A percentile compares a stretch with the other conserved stretches of the same genome.
These are phyloP conservation scores for Marasmius fiardii DNA, from an alignment of 1,284 basidiomycete species.

Conservation along the genomic window DNA sequence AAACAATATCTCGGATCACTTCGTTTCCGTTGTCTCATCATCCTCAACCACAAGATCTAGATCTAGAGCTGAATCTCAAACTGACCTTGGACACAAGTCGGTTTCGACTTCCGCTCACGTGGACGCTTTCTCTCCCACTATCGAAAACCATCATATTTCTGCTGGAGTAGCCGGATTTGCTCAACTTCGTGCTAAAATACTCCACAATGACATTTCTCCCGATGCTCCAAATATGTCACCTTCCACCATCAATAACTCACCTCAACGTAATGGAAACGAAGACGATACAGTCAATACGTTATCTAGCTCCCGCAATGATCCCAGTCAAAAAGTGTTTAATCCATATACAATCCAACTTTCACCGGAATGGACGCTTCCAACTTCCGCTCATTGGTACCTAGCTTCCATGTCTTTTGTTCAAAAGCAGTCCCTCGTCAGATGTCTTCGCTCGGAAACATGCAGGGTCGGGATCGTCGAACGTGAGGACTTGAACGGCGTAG, in stretches of 20 bases:
- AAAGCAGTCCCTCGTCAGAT: conserved; percentile 52
- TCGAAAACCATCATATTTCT: conserved; percentile 7
- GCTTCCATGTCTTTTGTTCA: conserved; percentile 66
- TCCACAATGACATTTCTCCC: conserved; percentile 12
- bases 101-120: background rate
- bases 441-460: conserved; percentile 40
- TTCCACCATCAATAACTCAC: conserved; percentile 14
- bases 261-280: background rate
- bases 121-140: background rate
- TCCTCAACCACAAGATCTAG: too few relatives aligned
- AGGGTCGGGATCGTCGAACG: conserved; percentile 60
- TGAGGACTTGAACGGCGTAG: conserved; percentile 46
- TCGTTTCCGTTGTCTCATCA: too few relatives aligned
- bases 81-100: background rate
- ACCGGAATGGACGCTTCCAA: conserved; percentile 26
- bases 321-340: conserved; percentile 44
- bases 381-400: conserved; percentile 58
- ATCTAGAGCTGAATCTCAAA: conserved; percentile 9
- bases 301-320: background rate
- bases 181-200: conserved; percentile 31
- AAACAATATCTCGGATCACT: too few relatives aligned
- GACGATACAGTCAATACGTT: conserved; percentile 1
- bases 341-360: conserved; percentile 46
- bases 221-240: conserved; percentile 10
- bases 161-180: conserved; percentile 33